These are phyloP conservation scores for Cinnamomum chago DNA, from an alignment of 164 flowering plant species.

Conservation along the genomic window DNA sequence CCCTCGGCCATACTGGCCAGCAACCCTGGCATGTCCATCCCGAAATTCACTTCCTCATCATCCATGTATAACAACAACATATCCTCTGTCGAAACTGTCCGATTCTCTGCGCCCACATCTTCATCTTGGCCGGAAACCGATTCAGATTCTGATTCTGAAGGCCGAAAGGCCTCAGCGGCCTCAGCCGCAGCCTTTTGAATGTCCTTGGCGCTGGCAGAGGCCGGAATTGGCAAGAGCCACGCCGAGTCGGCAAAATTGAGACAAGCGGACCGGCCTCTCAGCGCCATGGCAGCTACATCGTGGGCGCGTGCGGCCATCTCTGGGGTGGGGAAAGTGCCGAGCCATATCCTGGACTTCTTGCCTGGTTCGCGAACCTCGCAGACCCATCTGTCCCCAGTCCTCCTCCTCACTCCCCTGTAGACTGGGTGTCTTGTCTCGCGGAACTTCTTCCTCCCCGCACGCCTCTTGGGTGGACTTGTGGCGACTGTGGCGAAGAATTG, in stretches of 20 bases:
- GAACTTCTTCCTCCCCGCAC: conserved; percentile 55
- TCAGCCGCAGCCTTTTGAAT: conserved; percentile 15
- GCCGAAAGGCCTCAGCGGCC: conserved; percentile 19
- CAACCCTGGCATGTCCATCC: conserved; percentile 30
- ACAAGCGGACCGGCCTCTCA: conserved; percentile 18
- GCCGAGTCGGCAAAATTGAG: conserved; percentile 26
- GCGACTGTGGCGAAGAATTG: conserved; percentile 32
- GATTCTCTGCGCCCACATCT: neutral
- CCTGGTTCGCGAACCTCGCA: conserved; percentile 70
- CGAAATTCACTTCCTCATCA: conserved; percentile 24
- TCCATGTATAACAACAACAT: conserved; percentile 4
- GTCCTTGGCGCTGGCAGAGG: conserved; percentile 15
- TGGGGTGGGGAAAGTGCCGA: conserved; percentile 52
- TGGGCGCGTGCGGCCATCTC: conserved; percentile 78
- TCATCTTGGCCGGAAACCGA: neutral
- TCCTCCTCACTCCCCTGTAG: conserved; percentile 49
- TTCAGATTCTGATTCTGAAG: neutral
- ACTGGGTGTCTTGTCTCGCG: conserved; percentile 65
- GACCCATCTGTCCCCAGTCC: conserved; percentile 56
- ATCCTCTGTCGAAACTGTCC: neutral
- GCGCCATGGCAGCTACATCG: conserved; percentile 67
- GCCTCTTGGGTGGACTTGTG: conserved; percentile 40
- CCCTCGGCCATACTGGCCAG: conserved; percentile 37
- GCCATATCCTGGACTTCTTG: conserved; percentile 60
- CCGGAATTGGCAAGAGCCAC: conserved; percentile 20